Conservation (phyloP, 176 grass and related monocot genomes). For the Hyparrhenia diplandra region DNA sequence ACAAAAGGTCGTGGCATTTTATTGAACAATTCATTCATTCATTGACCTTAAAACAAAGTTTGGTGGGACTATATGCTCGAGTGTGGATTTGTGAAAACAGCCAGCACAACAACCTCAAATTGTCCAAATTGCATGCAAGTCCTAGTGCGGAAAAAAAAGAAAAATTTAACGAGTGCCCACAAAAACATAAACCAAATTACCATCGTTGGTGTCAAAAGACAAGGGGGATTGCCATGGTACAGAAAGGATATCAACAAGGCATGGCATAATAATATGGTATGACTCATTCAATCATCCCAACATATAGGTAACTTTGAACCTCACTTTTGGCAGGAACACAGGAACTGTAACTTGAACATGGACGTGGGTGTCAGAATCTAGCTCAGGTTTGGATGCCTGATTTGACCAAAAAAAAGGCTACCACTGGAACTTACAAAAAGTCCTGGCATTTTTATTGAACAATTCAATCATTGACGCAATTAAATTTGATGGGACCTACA, state of each 20-base stretch:
- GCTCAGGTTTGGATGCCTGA: not conserved
- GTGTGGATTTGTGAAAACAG: not conserved
- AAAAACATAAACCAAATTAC: not conserved
- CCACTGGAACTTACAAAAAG: not conserved
- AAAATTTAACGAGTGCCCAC: too few species aligned
- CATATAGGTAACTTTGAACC: not conserved
- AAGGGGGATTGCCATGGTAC: not conserved
- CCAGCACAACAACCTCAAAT: not conserved
- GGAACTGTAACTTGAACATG: not conserved
- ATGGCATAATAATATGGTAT: not conserved
- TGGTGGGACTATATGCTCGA: not conserved
- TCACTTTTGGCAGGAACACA: not conserved
- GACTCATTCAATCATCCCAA: not conserved
- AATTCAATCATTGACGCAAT: not conserved
- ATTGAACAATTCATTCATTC: not conserved
- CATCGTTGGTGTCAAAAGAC: not conserved
- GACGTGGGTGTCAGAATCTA: not conserved
- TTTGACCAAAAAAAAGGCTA: not conserved
- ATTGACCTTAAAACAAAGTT: not conserved
- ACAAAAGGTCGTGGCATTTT: not conserved
- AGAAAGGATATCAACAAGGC: not conserved
- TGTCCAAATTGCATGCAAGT: not conserved
- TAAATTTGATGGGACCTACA: not conserved
- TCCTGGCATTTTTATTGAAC: not conserved
- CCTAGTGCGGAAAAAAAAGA: not conserved